phyloP scores from a whole-genome alignment of 2,329 filamentous ascomycete species.

The Pseudogymnoascus destructans region DNA sequence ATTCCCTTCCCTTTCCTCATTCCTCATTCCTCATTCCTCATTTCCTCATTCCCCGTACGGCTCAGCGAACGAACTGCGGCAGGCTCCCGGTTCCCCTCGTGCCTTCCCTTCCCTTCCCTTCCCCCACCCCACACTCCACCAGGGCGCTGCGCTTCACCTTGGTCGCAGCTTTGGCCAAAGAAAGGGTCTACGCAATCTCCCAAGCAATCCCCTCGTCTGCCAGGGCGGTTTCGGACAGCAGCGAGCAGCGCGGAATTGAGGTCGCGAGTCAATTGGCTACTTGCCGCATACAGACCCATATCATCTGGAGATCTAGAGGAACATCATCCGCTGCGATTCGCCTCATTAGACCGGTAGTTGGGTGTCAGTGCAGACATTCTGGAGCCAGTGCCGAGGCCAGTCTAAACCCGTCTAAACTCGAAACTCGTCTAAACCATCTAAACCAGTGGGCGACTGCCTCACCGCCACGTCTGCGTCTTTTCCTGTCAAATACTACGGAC shows the following conservation, averaged over 20 bases:
- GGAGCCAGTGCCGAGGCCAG: not conserved
- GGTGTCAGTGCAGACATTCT: not conserved
- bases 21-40: not conserved
- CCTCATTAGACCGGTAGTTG: conserved; percentile 1
- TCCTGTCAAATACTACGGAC: not conserved
- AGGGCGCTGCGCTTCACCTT: not conserved
- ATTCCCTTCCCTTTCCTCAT: not conserved
- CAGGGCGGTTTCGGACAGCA: not conserved
- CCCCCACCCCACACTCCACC: conserved; percentile 1
- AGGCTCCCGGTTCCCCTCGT: not conserved
- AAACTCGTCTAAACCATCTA: too few species aligned
- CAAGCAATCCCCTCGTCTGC: not conserved
- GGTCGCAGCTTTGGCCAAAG: conserved; percentile 1
- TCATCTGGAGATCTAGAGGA: not conserved
- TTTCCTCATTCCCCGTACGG: conserved; percentile 3
- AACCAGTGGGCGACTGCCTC: not conserved
- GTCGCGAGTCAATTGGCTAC: not conserved
- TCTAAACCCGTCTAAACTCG: not conserved
- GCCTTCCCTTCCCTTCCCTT: not conserved
- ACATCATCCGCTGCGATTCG: not conserved
- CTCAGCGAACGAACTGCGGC: conserved; percentile 4
- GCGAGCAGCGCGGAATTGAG: not conserved
- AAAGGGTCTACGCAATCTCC: not conserved
- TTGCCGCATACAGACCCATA: not conserved
- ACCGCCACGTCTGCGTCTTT: not conserved